Conservation (phyloP, 2,329 filamentous ascomycete species). For the Aspergillus ochraceus region DNA sequence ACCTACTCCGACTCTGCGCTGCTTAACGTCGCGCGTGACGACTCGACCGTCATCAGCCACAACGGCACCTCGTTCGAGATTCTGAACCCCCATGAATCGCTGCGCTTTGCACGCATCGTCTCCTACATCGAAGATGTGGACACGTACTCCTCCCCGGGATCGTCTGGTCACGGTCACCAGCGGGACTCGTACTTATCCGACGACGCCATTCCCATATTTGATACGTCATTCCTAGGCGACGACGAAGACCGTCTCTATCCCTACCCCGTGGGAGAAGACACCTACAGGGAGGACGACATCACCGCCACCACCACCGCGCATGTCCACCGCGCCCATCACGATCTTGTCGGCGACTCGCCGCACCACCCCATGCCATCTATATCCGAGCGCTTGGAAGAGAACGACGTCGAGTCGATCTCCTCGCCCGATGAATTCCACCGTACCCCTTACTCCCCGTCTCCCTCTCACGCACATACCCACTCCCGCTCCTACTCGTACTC, state of each 20-base stretch:
- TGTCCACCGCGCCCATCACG: conserved; percentile 16
- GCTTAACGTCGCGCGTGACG: conserved; percentile 21
- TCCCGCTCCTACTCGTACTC: not conserved
- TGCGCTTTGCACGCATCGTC: conserved; percentile 36
- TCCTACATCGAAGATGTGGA: conserved; percentile 39
- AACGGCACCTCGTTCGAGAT: conserved; percentile 40
- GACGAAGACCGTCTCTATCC: not conserved
- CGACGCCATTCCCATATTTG: not conserved
- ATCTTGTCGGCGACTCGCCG: conserved; percentile 23
- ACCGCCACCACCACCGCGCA: not conserved
- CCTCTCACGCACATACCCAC: conserved; percentile 4
- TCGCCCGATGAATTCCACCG: not conserved
- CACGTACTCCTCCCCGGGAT: conserved; percentile 18
- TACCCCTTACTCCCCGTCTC: conserved; percentile 8
- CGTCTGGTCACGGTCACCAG: conserved; percentile 21
- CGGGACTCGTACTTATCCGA: conserved; percentile 23
- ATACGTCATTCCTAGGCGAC: not conserved
- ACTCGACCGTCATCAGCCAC: conserved; percentile 30
- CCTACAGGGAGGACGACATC: conserved; percentile 10
- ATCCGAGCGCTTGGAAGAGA: conserved; percentile 24
- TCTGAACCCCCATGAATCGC: conserved; percentile 37
- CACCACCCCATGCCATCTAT: conserved; percentile 27
- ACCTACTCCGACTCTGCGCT: conserved; percentile 29
- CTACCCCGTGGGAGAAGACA: not conserved
- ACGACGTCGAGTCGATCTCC: conserved; percentile 13